These are phyloP conservation scores for Haplosporangium sp. DNA, from an alignment of 371 early-diverging fungal species.

Conservation along the genomic window DNA sequence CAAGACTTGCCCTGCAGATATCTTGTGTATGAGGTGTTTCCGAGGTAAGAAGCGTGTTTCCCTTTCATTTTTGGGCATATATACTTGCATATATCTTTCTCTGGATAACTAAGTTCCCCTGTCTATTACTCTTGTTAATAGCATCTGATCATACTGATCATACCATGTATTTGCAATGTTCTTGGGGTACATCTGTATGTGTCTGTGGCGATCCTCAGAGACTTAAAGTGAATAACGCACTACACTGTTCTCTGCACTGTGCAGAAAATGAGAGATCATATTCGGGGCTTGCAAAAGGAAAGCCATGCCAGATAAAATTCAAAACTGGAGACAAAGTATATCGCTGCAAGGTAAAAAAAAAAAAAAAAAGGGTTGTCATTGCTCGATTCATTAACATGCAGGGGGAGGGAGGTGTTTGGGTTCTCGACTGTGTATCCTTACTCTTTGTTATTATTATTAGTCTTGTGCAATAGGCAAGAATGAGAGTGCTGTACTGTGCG, in stretches of 20 bases:
- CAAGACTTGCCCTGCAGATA: conserved; percentile 43
- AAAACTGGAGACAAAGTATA: conserved; percentile 35
- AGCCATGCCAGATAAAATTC: conserved; percentile 27
- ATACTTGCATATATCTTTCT: background rate
- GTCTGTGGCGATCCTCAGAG: conserved; percentile 24
- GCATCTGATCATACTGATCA: conserved; percentile 49
- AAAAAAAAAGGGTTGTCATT: too few species aligned
- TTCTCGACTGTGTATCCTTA: background rate
- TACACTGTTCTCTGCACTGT: conserved; percentile 47
- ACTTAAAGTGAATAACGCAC: conserved; percentile 12
- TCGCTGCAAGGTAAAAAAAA: conserved; percentile 34
- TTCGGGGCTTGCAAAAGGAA: conserved; percentile 28
- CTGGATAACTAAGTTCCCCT: background rate
- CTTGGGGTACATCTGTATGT: conserved; percentile 50
- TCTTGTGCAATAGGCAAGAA: conserved; percentile 9
- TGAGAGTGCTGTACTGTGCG: conserved; percentile 17
- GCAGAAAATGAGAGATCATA: conserved; percentile 34
- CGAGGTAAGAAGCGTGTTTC: conserved; percentile 20
- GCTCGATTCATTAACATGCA: too few species aligned
- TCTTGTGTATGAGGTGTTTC: conserved; percentile 50
- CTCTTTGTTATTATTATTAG: conserved; percentile 13
- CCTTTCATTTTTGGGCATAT: background rate
- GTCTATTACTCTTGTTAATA: background rate
- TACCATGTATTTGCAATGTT: conserved; percentile 51
- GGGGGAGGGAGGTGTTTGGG: background rate